Conservation (phyloP, 306 rosid genomes). For the Cucurbita moschata region DNA sequence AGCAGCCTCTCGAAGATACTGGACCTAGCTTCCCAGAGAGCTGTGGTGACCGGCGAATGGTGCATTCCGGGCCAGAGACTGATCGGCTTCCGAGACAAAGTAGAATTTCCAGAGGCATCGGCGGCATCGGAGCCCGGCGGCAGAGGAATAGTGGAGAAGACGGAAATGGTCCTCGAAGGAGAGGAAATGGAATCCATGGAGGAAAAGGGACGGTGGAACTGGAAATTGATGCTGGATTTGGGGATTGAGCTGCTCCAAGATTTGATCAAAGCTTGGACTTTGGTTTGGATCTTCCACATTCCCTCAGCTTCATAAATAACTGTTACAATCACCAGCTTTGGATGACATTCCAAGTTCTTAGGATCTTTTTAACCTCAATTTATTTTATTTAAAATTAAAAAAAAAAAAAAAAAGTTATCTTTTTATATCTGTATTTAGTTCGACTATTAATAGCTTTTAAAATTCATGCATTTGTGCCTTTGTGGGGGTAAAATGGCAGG, state of each 20-base stretch:
- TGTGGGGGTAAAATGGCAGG: not conserved
- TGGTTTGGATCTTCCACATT: not conserved
- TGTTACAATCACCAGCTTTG: not conserved
- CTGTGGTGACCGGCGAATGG: conserved; percentile 89
- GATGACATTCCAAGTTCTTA: not conserved
- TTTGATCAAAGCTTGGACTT: not conserved
- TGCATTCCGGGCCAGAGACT: conserved; percentile 86
- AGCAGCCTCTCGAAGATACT: conserved; percentile 56
- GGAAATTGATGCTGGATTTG: not conserved
- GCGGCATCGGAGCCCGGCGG: conserved; percentile 11
- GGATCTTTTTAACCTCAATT: not conserved
- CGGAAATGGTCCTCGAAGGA: conserved; percentile 44
- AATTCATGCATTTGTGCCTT: not conserved
- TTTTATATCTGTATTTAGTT: not conserved
- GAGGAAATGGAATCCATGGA: conserved; percentile 26
- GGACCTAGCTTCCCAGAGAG: conserved; percentile 75
- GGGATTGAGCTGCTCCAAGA: conserved; percentile 9
- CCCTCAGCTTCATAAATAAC: not conserved
- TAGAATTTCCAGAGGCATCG: not conserved
- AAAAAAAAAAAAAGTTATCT: too few species aligned
- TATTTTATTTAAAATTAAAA: too few species aligned
- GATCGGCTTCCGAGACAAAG: conserved; percentile 42
- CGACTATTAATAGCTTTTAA: not conserved
- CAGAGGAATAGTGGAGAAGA: conserved; percentile 26
- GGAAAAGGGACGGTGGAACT: not conserved